These are phyloP conservation scores for Colletotrichum kahawae DNA, from an alignment of 2,329 filamentous ascomycete genomes.

Conservation along the genomic window DNA sequence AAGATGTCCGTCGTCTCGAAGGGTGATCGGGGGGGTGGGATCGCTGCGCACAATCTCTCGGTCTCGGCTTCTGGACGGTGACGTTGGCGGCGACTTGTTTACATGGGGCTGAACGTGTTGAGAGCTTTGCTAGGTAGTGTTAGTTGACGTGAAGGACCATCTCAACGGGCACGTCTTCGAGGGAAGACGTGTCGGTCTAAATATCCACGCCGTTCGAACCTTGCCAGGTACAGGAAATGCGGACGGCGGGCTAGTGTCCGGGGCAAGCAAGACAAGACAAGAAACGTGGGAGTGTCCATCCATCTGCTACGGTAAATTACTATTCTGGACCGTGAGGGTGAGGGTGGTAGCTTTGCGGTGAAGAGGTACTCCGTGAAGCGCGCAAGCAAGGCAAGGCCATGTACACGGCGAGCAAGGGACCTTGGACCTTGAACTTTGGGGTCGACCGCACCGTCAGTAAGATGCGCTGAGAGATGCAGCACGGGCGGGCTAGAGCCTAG, in stretches of 20 bases:
- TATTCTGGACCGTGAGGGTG: neutral
- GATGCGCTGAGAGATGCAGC: slow-evolving; percentile 23
- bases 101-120: neutral
- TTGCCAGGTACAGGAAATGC: neutral
- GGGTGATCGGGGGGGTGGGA: neutral
- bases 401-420: slow-evolving; percentile 15
- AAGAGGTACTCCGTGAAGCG: slow-evolving; percentile 14
- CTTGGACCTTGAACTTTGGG: neutral
- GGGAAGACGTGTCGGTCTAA: slow-evolving; percentile 14
- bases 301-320: neutral
- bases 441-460: slow-evolving; percentile 6
- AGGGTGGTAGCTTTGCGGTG: slow-evolving; percentile 9
- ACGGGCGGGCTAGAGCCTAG: slow-evolving; percentile 17
- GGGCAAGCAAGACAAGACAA: neutral
- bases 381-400: slow-evolving; percentile 11
- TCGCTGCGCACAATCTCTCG: slow-evolving; percentile 3
- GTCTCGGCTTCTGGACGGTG: neutral
- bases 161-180: neutral
- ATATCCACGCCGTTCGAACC: slow-evolving; percentile 11
- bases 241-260: slow-evolving; percentile 5
- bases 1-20: neutral
- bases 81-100: neutral
- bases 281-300: slow-evolving; percentile 18
- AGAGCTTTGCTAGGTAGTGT: neutral
- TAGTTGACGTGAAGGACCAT: neutral